Conservation (phyloP, 2,329 filamentous ascomycete genomes). For the Xenoacremonium recifei region DNA sequence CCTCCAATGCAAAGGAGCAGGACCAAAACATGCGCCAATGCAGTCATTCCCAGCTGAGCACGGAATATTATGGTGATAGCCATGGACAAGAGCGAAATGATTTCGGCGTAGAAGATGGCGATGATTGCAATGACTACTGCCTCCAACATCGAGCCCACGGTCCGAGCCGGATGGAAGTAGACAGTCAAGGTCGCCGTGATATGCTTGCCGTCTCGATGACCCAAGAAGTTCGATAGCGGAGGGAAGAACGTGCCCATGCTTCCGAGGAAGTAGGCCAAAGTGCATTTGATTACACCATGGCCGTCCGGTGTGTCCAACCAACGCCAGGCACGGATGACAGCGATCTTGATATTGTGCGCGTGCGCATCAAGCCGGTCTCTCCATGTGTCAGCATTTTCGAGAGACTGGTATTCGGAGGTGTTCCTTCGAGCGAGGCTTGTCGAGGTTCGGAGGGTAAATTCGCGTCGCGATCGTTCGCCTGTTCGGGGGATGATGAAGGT, state of each 20-base stretch:
- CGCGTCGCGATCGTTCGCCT: slow-evolving; percentile 77
- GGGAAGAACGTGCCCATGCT: slow-evolving; percentile 84
- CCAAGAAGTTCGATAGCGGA: slow-evolving; percentile 69
- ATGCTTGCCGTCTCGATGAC: slow-evolving; percentile 87
- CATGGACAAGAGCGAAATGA: slow-evolving; percentile 83
- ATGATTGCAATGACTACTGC: slow-evolving; percentile 73
- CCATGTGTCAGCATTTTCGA: slow-evolving; percentile 28
- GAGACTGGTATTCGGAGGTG: slow-evolving; percentile 16
- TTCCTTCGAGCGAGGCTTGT: slow-evolving; percentile 27
- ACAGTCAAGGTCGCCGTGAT: slow-evolving; percentile 91
- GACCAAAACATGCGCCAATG: slow-evolving; percentile 75
- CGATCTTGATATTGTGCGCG: slow-evolving; percentile 36
- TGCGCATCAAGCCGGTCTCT: slow-evolving; percentile 34
- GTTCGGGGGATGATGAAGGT: slow-evolving; percentile 86
- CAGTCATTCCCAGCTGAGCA: slow-evolving; percentile 60
- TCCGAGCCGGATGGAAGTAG: slow-evolving; percentile 89
- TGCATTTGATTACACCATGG: slow-evolving; percentile 84
- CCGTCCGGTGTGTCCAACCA: slow-evolving; percentile 67
- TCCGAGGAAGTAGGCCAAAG: slow-evolving; percentile 82
- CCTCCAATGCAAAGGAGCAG: slow-evolving; percentile 82
- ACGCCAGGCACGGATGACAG: slow-evolving; percentile 52
- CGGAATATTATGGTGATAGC: slow-evolving; percentile 80
- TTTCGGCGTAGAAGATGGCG: slow-evolving; percentile 69
- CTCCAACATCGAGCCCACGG: slow-evolving; percentile 86
- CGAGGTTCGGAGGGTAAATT: slow-evolving; percentile 70